Evolutionary conservation across 306 rosid genomes (phyloP).

Genomic region (Datisca glomerata): DNA sequence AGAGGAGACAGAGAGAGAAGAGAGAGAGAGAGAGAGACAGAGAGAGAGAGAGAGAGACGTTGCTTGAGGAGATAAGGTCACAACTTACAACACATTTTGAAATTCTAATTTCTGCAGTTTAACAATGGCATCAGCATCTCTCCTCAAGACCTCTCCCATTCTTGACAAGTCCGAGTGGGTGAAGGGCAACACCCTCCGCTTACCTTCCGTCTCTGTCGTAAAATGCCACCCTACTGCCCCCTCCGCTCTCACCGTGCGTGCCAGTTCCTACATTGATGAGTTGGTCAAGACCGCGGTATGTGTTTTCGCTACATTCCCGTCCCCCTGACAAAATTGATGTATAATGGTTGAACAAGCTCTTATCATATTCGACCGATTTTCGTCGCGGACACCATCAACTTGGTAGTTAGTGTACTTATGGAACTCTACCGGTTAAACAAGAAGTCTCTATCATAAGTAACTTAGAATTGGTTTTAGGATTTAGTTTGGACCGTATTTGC

Average conservation of each 20-base stretch:
- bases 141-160: slow-evolving; percentile 61
- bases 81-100: no score
- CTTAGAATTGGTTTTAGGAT: no score
- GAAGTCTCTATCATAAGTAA: no score
- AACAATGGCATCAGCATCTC: slow-evolving; percentile 53
- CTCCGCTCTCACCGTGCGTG: slow-evolving; percentile 41
- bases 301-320: neutral
- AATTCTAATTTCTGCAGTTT: neutral
- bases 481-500: no score
- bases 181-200: slow-evolving; percentile 61
- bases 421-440: no score
- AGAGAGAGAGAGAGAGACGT: slow-evolving; percentile 21
- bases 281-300: slow-evolving; percentile 86
- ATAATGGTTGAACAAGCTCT: neutral
- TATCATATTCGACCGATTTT: neutral
- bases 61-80: neutral
- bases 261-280: slow-evolving; percentile 62
- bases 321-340: neutral
- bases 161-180: slow-evolving; percentile 79
- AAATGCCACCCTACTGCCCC: slow-evolving; percentile 39
- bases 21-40: neutral
- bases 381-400: no score
- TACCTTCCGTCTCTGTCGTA: slow-evolving; percentile 25
- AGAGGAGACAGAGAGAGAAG: slow-evolving; percentile 58
- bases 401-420: no score